These are phyloP conservation scores for Sporothrix humicola DNA, from an alignment of 2,329 filamentous ascomycete genomes.

Conservation along the genomic window DNA sequence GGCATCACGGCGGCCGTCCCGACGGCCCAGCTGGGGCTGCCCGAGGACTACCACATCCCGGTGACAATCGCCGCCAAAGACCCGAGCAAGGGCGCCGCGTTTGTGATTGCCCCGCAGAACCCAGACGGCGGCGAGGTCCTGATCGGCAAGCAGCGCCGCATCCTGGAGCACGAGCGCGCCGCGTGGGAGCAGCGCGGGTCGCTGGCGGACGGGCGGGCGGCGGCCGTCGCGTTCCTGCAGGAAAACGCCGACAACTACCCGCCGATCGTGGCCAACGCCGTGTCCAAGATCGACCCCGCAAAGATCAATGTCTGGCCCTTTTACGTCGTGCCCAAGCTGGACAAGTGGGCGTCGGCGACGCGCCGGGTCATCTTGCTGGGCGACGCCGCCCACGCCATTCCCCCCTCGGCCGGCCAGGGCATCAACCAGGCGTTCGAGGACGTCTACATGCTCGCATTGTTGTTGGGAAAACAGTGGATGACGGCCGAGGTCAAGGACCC, in stretches of 20 bases:
- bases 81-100: slow-evolving; percentile 48
- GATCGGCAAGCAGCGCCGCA: slow-evolving; percentile 53
- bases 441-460: slow-evolving; percentile 37
- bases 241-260: slow-evolving; percentile 40
- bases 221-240: slow-evolving; percentile 45
- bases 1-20: slow-evolving; percentile 46
- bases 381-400: slow-evolving; percentile 57
- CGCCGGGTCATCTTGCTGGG: slow-evolving; percentile 53
- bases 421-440: slow-evolving; percentile 41
- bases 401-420: slow-evolving; percentile 53
- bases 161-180: slow-evolving; percentile 47
- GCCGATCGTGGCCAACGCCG: not conserved
- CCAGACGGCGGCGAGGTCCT: slow-evolving; percentile 56
- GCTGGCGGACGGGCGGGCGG: slow-evolving; percentile 47
- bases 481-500: slow-evolving; percentile 29
- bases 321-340: slow-evolving; percentile 54
- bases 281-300: slow-evolving; percentile 40
- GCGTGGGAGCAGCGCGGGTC: slow-evolving; percentile 50
- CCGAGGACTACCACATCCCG: slow-evolving; percentile 48
- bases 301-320: slow-evolving; percentile 57
- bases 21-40: slow-evolving; percentile 46
- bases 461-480: slow-evolving; percentile 32
- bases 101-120: slow-evolving; percentile 57
- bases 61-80: slow-evolving; percentile 51
- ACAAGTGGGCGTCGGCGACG: slow-evolving; percentile 50